These are phyloP conservation scores for Silene latifolia DNA, from an alignment of 148 eudicot genomes.

Conservation along the genomic window DNA sequence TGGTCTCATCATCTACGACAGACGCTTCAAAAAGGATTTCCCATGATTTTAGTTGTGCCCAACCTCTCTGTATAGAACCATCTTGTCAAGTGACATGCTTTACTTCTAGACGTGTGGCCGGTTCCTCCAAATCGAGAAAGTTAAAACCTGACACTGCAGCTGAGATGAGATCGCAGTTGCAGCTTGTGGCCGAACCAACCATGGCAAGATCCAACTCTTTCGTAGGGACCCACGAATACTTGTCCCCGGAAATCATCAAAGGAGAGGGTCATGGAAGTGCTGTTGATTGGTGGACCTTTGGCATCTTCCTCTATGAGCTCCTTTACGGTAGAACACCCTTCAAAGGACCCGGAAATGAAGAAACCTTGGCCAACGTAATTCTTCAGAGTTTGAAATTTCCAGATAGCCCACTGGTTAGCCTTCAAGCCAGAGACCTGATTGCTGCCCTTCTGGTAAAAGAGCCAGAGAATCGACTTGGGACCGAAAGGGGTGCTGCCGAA, in stretches of 20 bases:
- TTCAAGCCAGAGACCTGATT: constrained; percentile 78
- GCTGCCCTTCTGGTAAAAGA: constrained; percentile 68
- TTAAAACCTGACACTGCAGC: constrained; percentile 42
- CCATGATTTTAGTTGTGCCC: constrained; percentile 56
- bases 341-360: constrained; percentile 75
- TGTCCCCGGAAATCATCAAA: constrained; percentile 86
- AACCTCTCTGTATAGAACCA: constrained; percentile 76
- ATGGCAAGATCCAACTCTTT: constrained; percentile 87
- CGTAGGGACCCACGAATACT: constrained; percentile 91
- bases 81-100: constrained; percentile 85
- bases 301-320: constrained; percentile 79
- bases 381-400: constrained; percentile 67
- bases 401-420: constrained; percentile 74
- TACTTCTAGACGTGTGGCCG: constrained; percentile 51
- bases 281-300: constrained; percentile 97
- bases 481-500: constrained; percentile 87
- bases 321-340: constrained; percentile 92
- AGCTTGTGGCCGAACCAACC: constrained; percentile 90
- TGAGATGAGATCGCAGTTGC: constrained; percentile 47
- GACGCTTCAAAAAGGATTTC: constrained; percentile 50
- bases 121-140: constrained; percentile 39
- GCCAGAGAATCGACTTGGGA: constrained; percentile 70
- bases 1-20: constrained; percentile 47
- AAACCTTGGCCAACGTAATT: constrained; percentile 77
- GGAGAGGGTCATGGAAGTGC: constrained; percentile 98